phyloP scores from a whole-genome alignment of 2,329 filamentous ascomycete genomes.

The Exophiala sp. region DNA sequence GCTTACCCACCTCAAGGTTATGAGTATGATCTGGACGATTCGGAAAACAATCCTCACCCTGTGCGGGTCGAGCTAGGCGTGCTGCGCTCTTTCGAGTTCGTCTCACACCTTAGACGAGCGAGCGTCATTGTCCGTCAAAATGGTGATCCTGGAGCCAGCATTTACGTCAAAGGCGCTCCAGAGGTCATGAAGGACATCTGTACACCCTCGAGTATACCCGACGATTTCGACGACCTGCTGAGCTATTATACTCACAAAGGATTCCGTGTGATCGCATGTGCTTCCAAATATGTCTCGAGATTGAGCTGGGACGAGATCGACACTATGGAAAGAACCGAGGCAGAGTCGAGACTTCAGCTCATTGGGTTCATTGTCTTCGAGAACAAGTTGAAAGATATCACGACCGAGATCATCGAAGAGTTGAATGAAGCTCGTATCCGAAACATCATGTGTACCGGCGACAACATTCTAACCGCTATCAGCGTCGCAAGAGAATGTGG shows the following conservation, averaged over 20 bases:
- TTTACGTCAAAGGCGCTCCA: slow-evolving; percentile 95
- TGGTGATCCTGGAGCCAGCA: slow-evolving; percentile 74
- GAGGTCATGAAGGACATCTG: slow-evolving; percentile 97
- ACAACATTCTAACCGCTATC: slow-evolving; percentile 95
- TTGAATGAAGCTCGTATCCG: slow-evolving; percentile 78
- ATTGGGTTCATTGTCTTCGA: slow-evolving; percentile 97
- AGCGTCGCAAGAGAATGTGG: slow-evolving; percentile 90
- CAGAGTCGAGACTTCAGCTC: slow-evolving; percentile 80
- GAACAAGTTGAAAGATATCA: slow-evolving; percentile 93
- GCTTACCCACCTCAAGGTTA: slow-evolving; percentile 70
- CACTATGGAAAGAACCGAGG: slow-evolving; percentile 84
- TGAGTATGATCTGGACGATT: slow-evolving; percentile 56
- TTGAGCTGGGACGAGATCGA: slow-evolving; percentile 92
- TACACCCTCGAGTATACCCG: slow-evolving; percentile 73
- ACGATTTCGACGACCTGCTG: slow-evolving; percentile 84
- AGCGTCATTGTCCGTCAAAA: slow-evolving; percentile 91
- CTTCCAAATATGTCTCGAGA: slow-evolving; percentile 80
- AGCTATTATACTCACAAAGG: slow-evolving; percentile 92
- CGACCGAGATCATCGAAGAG: slow-evolving; percentile 75
- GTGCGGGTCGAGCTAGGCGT: slow-evolving; percentile 78
- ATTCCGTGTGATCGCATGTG: slow-evolving; percentile 93
- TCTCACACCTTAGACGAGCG: slow-evolving; percentile 84
- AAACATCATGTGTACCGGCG: slow-evolving; percentile 93
- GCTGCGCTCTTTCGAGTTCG: slow-evolving; percentile 87
- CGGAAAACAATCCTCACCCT: slow-evolving; percentile 22